These are phyloP conservation scores for Sclerotinia subarctica DNA, from an alignment of 2,329 filamentous ascomycete species.

Conservation along the genomic window DNA sequence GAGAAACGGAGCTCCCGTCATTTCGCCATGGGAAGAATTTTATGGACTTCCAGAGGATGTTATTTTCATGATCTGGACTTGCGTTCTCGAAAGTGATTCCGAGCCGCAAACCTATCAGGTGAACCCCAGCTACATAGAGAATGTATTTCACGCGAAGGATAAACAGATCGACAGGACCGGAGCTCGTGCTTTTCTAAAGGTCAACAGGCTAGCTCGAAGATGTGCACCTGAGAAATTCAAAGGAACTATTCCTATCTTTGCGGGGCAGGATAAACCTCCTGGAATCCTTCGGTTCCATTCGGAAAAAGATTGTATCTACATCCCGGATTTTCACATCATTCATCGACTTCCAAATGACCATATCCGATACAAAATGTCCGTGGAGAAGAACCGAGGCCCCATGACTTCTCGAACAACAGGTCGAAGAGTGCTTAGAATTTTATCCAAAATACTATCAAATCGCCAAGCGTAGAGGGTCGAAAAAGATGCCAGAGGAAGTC, in stretches of 20 bases:
- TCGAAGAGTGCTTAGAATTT: neutral
- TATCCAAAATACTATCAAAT: neutral
- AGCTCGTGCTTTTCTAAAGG: neutral
- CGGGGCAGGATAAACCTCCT: neutral
- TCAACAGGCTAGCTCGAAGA: neutral
- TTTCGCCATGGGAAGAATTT: neutral
- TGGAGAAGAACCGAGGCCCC: rapidly evolving
- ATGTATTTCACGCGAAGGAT: neutral
- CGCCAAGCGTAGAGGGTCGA: neutral
- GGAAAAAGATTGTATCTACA: neutral
- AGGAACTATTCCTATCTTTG: neutral
- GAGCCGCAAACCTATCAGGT: neutral
- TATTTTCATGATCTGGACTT: neutral
- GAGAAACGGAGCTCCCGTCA: neutral
- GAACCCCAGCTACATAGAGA: neutral
- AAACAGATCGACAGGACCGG: neutral
- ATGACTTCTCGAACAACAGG: rapidly evolving
- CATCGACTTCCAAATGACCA: neutral
- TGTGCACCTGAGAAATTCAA: neutral
- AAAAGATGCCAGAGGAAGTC: too few species aligned
- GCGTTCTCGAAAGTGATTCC: neutral
- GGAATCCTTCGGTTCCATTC: neutral
- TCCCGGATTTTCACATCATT: neutral
- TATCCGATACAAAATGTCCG: neutral
- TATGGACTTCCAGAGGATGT: neutral